phyloP scores from a whole-genome alignment of 768 basidiomycete genomes.

The Serendipita vermifera region DNA sequence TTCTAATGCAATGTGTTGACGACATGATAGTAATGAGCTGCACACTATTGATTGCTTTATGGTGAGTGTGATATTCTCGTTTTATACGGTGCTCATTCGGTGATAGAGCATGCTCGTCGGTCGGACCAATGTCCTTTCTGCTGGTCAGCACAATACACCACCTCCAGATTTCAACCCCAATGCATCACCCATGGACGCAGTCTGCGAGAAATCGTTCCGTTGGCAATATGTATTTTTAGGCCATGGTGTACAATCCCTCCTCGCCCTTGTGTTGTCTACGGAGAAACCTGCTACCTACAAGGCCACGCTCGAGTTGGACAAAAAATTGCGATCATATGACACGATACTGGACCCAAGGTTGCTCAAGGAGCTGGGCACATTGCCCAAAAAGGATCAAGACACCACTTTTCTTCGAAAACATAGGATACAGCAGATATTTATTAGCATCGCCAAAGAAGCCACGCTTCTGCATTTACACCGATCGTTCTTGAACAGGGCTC shows the following conservation, averaged over 20 bases:
- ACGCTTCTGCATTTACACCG: conserved; percentile 8
- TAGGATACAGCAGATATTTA: neutral
- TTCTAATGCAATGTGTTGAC: neutral
- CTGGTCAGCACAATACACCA: conserved; percentile 1
- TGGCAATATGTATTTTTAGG: conserved; percentile 5
- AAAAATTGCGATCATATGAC: neutral
- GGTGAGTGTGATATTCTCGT: neutral
- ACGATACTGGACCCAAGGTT: neutral
- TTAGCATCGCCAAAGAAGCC: neutral
- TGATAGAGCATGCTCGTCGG: neutral
- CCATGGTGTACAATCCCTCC: neutral
- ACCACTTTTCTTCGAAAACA: neutral
- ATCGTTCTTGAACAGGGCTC: neutral
- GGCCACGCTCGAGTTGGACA: neutral
- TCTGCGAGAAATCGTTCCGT: neutral
- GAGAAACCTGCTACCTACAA: neutral
- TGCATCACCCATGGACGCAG: neutral
- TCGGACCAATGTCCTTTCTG: neutral
- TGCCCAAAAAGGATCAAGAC: neutral
- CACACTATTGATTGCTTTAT: neutral
- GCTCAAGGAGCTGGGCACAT: neutral
- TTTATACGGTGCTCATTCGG: neutral
- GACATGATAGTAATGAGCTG: neutral
- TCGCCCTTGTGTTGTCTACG: neutral
- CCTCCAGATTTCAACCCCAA: neutral